These are phyloP conservation scores for Wolfiporia cocos DNA, from an alignment of 1,284 basidiomycete species.

Conservation along the genomic window DNA sequence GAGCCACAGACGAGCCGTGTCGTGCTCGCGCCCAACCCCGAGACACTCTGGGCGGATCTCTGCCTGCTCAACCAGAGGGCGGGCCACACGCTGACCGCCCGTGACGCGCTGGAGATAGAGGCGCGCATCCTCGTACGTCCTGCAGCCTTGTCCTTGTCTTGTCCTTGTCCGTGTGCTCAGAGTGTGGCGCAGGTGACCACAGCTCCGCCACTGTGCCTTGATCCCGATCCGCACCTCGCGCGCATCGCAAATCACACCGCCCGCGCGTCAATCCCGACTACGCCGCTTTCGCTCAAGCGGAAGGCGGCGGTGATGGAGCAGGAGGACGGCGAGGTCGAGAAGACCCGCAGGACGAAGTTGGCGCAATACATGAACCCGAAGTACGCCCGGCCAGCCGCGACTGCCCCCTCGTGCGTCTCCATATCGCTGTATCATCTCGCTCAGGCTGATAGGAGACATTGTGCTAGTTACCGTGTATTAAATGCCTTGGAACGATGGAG, in stretches of 20 bases:
- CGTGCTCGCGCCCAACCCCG: conserved; percentile 66
- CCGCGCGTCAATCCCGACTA: conserved; percentile 59
- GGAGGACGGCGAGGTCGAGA: conserved; percentile 69
- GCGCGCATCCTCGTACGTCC: conserved; percentile 59
- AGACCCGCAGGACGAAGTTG: conserved; percentile 62
- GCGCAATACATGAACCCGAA: conserved; percentile 72
- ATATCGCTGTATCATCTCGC: not conserved
- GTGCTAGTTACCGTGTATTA: conserved; percentile 14
- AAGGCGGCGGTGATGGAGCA: conserved; percentile 60
- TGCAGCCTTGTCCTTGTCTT: not conserved
- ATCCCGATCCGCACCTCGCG: conserved; percentile 67
- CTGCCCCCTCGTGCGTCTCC: conserved; percentile 14
- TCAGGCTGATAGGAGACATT: not conserved
- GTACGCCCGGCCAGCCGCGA: conserved; percentile 12
- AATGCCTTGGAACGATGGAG: conserved; percentile 11
- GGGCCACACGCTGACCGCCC: conserved; percentile 57
- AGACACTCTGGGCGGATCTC: conserved; percentile 72
- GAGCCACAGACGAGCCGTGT: conserved; percentile 60
- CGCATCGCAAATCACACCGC: conserved; percentile 68
- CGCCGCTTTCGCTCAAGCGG: conserved; percentile 69
- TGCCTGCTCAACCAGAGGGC: conserved; percentile 56
- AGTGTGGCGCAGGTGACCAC: conserved; percentile 71
- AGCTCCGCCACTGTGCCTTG: conserved; percentile 65
- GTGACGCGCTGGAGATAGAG: conserved; percentile 64
- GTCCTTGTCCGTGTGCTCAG: conserved; percentile 5